Conservation (phyloP, 2,329 filamentous ascomycete species). For the Lachnellula cervina region DNA sequence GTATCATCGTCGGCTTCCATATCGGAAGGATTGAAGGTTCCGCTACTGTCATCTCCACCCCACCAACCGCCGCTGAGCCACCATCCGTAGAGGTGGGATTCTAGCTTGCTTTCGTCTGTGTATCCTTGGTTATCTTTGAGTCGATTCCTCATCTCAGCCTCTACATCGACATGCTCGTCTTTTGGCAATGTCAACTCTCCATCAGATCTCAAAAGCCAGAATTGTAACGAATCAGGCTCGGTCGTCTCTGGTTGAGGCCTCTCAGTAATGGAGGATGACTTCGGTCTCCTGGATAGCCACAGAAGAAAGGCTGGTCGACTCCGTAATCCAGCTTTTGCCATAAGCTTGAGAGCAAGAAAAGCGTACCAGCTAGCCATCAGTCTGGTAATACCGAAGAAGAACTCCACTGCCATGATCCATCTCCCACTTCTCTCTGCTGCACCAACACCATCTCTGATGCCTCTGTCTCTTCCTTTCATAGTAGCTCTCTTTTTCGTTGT, state of each 20-base stretch:
- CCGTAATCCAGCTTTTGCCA: constrained; percentile 56
- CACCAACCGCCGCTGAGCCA: constrained; percentile 82
- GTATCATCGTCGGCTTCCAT: constrained; percentile 61
- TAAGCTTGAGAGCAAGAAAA: constrained; percentile 29
- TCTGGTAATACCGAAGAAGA: constrained; percentile 68
- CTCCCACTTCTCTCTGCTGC: constrained; percentile 72
- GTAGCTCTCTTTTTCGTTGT: constrained; percentile 53
- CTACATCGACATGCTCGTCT: constrained; percentile 69
- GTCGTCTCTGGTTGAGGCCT: constrained; percentile 14
- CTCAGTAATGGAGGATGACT: constrained; percentile 14
- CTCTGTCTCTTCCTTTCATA: constrained; percentile 39
- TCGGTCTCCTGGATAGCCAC: constrained; percentile 27
- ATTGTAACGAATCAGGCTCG: constrained; percentile 39
- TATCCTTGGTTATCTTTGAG: constrained; percentile 41
- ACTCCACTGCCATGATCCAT: constrained; percentile 72
- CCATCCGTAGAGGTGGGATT: constrained; percentile 73
- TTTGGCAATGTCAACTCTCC: constrained; percentile 52
- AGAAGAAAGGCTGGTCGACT: constrained; percentile 61
- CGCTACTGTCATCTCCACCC: constrained; percentile 75
- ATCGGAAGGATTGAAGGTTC: constrained; percentile 62
- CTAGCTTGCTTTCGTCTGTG: constrained; percentile 60
- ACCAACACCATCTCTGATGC: constrained; percentile 63
- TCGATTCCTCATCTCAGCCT: constrained; percentile 67
- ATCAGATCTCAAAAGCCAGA: constrained; percentile 49
- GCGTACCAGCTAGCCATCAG: constrained; percentile 48